Conservation (phyloP, 2,329 filamentous ascomycete species). For the Dothideomycetidae sp. region DNA sequence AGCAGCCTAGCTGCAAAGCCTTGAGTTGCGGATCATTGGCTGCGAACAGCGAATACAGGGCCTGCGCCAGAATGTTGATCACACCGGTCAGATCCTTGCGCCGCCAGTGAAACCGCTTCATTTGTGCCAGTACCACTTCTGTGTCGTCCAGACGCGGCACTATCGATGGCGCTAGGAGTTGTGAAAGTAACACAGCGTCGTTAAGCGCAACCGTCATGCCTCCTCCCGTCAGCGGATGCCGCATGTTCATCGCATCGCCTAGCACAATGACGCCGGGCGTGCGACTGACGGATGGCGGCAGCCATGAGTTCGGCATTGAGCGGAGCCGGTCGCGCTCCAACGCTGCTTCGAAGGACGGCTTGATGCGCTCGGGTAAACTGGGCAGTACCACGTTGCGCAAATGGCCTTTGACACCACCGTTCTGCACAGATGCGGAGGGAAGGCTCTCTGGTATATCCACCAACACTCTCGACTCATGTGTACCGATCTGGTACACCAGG, state of each 20-base stretch:
- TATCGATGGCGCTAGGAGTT: slow-evolving; percentile 53
- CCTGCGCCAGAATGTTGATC: slow-evolving; percentile 96
- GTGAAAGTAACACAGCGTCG: slow-evolving; percentile 66
- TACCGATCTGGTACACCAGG: slow-evolving; percentile 92
- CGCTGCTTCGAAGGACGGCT: slow-evolving; percentile 59
- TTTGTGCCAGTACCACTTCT: slow-evolving; percentile 48
- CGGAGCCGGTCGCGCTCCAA: slow-evolving; percentile 64
- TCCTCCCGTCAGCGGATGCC: slow-evolving; percentile 91
- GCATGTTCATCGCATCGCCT: slow-evolving; percentile 97
- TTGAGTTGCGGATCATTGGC: slow-evolving; percentile 65
- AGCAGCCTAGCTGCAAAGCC: slow-evolving; percentile 78
- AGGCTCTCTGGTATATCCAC: slow-evolving; percentile 73
- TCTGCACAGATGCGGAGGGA: slow-evolving; percentile 55
- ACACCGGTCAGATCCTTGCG: slow-evolving; percentile 71
- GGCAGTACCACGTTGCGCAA: slow-evolving; percentile 68
- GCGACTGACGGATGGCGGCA: slow-evolving; percentile 63
- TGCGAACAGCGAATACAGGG: slow-evolving; percentile 81
- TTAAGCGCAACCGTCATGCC: slow-evolving; percentile 98
- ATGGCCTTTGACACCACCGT: slow-evolving; percentile 75
- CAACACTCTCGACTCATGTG: slow-evolving; percentile 79
- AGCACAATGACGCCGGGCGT: slow-evolving; percentile 64
- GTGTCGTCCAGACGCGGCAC: slow-evolving; percentile 59
- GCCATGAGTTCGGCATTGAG: slow-evolving; percentile 91
- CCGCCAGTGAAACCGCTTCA: slow-evolving; percentile 70
- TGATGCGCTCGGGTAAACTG: slow-evolving; percentile 55